Evolutionary conservation across 169 alveolate species (phyloP).

Genomic region (Eimeria maxima): DNA sequence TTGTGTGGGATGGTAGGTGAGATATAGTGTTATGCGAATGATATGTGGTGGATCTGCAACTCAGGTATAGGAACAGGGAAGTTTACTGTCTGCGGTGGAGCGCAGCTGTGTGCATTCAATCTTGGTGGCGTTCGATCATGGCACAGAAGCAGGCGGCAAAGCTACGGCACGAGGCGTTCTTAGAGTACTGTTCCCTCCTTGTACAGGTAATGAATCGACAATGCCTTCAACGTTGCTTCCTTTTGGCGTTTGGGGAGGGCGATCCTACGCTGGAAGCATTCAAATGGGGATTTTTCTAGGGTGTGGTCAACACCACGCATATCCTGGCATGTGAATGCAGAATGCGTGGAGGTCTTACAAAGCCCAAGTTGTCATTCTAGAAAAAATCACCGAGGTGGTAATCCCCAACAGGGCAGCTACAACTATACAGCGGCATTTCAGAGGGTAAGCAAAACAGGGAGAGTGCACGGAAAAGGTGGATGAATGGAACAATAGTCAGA

Average conservation of each 20-base stretch:
- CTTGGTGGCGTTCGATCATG: conserved; percentile 88
- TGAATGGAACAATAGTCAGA: neutral
- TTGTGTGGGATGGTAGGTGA: neutral
- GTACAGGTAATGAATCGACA: conserved; percentile 60
- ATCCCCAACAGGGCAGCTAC: conserved; percentile 82
- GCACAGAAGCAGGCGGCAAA: conserved; percentile 73
- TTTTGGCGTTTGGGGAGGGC: neutral
- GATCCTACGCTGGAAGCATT: neutral
- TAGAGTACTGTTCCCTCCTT: conserved; percentile 65
- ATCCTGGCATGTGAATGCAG: conserved; percentile 56
- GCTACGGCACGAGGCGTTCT: conserved; percentile 56
- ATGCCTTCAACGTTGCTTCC: neutral
- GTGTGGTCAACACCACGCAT: neutral
- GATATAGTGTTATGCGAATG: no score
- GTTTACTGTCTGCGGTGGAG: conserved; percentile 85
- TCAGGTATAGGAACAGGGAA: conserved; percentile 84
- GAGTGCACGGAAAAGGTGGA: neutral
- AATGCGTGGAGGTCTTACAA: conserved; percentile 74
- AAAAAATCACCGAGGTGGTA: conserved; percentile 30
- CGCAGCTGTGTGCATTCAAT: conserved; percentile 88
- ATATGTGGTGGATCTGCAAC: neutral
- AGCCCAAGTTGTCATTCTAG: conserved; percentile 79
- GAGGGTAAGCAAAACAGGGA: conserved; percentile 68
- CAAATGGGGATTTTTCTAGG: neutral
- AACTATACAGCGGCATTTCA: conserved; percentile 71